phyloP scores from a whole-genome alignment of 2,329 filamentous ascomycete genomes.

The Cercospora berteroae region DNA sequence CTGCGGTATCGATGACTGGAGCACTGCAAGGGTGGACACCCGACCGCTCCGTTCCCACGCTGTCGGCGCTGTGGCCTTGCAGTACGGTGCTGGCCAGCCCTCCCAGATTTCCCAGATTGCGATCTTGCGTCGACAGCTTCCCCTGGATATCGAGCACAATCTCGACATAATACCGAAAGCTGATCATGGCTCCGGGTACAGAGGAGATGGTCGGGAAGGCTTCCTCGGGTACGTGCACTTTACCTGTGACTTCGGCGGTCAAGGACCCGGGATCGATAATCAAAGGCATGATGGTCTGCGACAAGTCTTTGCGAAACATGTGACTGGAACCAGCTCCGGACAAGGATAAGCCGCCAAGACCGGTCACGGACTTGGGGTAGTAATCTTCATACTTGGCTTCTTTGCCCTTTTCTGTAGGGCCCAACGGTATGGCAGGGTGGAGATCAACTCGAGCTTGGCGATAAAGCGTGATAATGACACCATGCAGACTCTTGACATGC shows the following conservation, averaged over 20 bases:
- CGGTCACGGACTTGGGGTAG: constrained; percentile 83
- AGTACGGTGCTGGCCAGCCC: constrained; percentile 28
- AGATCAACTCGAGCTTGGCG: constrained; percentile 88
- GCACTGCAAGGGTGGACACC: constrained; percentile 36
- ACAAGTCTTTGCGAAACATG: constrained; percentile 91
- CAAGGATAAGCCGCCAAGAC: constrained; percentile 79
- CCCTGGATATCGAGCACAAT: constrained; percentile 90
- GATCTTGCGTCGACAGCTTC: constrained; percentile 73
- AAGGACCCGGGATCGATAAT: constrained; percentile 81
- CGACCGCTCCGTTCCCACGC: constrained; percentile 14
- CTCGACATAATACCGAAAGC: constrained; percentile 90
- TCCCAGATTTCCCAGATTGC: constrained; percentile 37
- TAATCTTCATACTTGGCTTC: constrained; percentile 76
- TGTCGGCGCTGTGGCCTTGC: constrained; percentile 13
- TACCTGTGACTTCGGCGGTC: constrained; percentile 75
- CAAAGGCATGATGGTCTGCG: constrained; percentile 82
- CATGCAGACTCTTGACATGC: constrained; percentile 83
- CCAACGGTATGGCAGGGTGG: constrained; percentile 61
- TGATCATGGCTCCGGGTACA: constrained; percentile 90
- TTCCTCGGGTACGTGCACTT: constrained; percentile 83
- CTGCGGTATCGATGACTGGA: constrained; percentile 82
- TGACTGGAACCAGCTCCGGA: constrained; percentile 83
- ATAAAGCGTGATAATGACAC: constrained; percentile 89
- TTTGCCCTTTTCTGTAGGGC: constrained; percentile 62
- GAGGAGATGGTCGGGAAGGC: constrained; percentile 87